These are phyloP conservation scores for Echites panduratus DNA, from an alignment of 257 asterid genomes.

Conservation along the genomic window DNA sequence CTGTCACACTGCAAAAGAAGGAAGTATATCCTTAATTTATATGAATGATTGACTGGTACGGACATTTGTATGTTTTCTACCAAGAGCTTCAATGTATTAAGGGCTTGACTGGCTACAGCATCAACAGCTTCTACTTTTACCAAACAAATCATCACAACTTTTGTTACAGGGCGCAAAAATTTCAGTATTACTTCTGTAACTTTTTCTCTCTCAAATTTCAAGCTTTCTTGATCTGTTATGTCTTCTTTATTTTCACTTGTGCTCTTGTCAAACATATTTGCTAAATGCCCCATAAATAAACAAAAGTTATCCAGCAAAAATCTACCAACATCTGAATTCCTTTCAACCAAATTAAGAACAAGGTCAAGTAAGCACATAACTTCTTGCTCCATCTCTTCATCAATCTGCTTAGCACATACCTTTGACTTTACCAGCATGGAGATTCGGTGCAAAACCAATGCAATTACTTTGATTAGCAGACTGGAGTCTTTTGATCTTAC, in stretches of 20 bases:
- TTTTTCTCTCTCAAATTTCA: constrained; percentile 23
- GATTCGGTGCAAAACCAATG: constrained; percentile 43
- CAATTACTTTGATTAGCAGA: constrained; percentile 40
- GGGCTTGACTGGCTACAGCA: constrained; percentile 28
- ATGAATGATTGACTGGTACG: constrained; percentile 30
- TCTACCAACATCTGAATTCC: constrained; percentile 34
- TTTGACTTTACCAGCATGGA: constrained; percentile 31
- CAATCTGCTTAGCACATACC: constrained; percentile 26
- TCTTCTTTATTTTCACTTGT: constrained; percentile 24
- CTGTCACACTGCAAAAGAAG: constrained; percentile 46
- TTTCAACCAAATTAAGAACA: constrained; percentile 46
- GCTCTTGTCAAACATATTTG: constrained; percentile 25
- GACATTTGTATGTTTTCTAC: constrained; percentile 37
- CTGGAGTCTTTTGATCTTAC: constrained; percentile 41
- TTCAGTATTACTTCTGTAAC: constrained; percentile 23
- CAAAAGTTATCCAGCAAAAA: constrained; percentile 47
- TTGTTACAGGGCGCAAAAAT: constrained; percentile 40
- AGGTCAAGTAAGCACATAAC: constrained; percentile 47
- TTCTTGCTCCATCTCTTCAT: constrained; percentile 39
- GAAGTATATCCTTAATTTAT: constrained; percentile 30
- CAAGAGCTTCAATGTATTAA: constrained; percentile 43
- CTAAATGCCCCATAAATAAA: constrained; percentile 39
- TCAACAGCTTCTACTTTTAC: constrained; percentile 36
- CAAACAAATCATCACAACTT: constrained; percentile 46
- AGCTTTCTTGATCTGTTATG: constrained; percentile 15